Evolutionary conservation across 108 stramenopile genomes (phyloP), one percentile per base, ranked within the genome.

Genomic region (Fragilariopsis cylindrus): DNA sequence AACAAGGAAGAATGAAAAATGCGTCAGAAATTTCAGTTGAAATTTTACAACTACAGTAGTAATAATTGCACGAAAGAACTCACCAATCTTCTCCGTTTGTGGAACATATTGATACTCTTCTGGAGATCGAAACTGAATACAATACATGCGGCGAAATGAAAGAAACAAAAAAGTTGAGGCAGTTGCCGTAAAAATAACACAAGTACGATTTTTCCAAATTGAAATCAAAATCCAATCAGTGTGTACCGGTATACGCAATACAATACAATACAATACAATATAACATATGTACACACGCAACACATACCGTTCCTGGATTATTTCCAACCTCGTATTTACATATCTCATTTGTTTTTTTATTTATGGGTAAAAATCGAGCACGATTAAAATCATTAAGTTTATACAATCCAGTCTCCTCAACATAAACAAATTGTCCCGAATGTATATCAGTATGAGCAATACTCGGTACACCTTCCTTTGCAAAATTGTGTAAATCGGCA

Each of bases 331-430:
- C 18, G 50, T 77, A 88, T 2, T 69, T 58, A 52, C 90, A 91
- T 3, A 80, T 7, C 41, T 69, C 30, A 40, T 77, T 71, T 7
- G 42, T 78, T 1, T 47, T 76, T 6, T n/a, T 48, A 69, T 85
- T 82, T 73, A 75, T 80, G 15, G 65, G 76, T 48, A 92, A 62
- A 75, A 92, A 92, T 7, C 88, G 82, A 48, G 80, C 85, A 12
- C 90, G 78, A 72, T 92, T 92, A 76, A 92, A 92, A 74, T 92
- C 90, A 62, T 88, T 87, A 30, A 92, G 77, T 68, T 92, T 88
- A 66, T 70, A 87, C 4, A 77, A 40, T 41, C 65, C 53, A 41
- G 54, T 42, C 6, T 70, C 70, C 12, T 80, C 70, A 46, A 86
- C 53, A 43, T 75, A 47, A 4, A 89, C 76, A 57, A 68, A 92